Percentiles rank a stretch among this genome's conserved stretches.
Conservation (phyloP, 352 stramenopile genomes). For the Phytophthora boehmeriae region DNA sequence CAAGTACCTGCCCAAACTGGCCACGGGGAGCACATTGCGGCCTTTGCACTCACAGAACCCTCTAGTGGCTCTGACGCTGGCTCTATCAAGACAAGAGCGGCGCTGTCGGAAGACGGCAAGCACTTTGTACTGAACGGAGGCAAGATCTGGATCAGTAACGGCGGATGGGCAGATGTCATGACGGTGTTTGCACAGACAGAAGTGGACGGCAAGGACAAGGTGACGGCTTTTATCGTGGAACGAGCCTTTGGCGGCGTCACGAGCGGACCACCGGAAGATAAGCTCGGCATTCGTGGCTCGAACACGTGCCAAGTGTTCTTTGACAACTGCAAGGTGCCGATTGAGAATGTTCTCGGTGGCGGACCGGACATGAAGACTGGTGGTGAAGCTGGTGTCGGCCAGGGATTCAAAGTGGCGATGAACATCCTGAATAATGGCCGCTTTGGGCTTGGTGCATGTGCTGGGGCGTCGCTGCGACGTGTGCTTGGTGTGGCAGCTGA, state of each 20-base stretch:
- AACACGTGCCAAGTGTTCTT: conserved; percentile 97
- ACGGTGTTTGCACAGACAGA: conserved; percentile 97
- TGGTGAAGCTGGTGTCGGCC: conserved; percentile 73
- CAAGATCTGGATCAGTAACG: conserved; percentile 99
- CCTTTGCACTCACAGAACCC: conserved; percentile 91
- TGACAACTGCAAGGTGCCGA: conserved; percentile 94
- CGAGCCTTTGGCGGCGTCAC: conserved; percentile 91
- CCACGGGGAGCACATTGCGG: conserved; percentile 86
- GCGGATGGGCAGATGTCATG: conserved; percentile 95
- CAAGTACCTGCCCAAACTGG: conserved; percentile 91
- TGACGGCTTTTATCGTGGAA: conserved; percentile 98
- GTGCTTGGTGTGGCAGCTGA: conserved; percentile 70
- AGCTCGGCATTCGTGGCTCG: conserved; percentile 97
- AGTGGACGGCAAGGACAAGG: conserved; percentile 96
- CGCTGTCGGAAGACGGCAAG: conserved; percentile 90
- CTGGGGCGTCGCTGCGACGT: conserved; percentile 71
- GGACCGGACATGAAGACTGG: conserved; percentile 77
- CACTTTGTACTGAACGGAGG: conserved; percentile 92
- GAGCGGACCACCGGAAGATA: conserved; percentile 94
- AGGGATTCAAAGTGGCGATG: conserved; percentile 94
- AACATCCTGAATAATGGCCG: conserved; percentile 95
- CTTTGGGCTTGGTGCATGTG: conserved; percentile 81
- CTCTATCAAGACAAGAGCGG: conserved; percentile 91
- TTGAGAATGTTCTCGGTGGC: conserved; percentile 90
- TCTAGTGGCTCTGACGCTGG: conserved; percentile 90